Conservation (phyloP, 1,139 yeast species). For the Taiozyma sp. region DNA sequence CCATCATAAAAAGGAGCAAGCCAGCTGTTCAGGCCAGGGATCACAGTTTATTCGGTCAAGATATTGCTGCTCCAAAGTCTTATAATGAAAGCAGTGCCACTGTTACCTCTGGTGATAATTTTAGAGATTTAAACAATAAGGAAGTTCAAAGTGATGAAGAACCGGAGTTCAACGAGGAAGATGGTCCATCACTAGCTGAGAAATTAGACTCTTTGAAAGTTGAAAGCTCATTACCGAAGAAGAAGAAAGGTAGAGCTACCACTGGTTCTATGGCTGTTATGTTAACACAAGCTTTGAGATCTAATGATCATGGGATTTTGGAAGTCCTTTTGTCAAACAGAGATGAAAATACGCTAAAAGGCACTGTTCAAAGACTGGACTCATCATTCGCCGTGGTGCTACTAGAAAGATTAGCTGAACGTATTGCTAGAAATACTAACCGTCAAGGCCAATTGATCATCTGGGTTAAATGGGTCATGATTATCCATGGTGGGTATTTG, state of each 20-base stretch:
- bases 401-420: slow-evolving; percentile 79
- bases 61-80: slow-evolving; percentile 60
- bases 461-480: slow-evolving; percentile 93
- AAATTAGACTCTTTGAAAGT: slow-evolving; percentile 42
- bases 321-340: slow-evolving; percentile 77
- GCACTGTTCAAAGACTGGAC: slow-evolving; percentile 65
- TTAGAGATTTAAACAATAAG: slow-evolving; percentile 42
- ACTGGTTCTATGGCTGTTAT: slow-evolving; percentile 64
- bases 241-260: slow-evolving; percentile 30
- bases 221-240: slow-evolving; percentile 24
- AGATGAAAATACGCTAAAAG: slow-evolving; percentile 68
- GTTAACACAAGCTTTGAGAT: slow-evolving; percentile 63
- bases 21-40: slow-evolving; percentile 25
- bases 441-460: slow-evolving; percentile 67
- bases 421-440: slow-evolving; percentile 61
- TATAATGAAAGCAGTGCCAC: slow-evolving; percentile 70
- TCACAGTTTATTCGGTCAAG: slow-evolving; percentile 50
- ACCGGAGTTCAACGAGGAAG: slow-evolving; percentile 26
- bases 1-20: slow-evolving; percentile 37
- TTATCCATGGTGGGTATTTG: slow-evolving; percentile 81
- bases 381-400: slow-evolving; percentile 68
- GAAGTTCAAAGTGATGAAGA: slow-evolving; percentile 33
- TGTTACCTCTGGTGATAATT: slow-evolving; percentile 60
- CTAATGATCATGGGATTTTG: slow-evolving; percentile 63
- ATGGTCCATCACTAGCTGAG: slow-evolving; percentile 51